These are phyloP conservation scores for Phytopythium oedochilum DNA, from an alignment of 352 stramenopile species.

Conservation along the genomic window DNA sequence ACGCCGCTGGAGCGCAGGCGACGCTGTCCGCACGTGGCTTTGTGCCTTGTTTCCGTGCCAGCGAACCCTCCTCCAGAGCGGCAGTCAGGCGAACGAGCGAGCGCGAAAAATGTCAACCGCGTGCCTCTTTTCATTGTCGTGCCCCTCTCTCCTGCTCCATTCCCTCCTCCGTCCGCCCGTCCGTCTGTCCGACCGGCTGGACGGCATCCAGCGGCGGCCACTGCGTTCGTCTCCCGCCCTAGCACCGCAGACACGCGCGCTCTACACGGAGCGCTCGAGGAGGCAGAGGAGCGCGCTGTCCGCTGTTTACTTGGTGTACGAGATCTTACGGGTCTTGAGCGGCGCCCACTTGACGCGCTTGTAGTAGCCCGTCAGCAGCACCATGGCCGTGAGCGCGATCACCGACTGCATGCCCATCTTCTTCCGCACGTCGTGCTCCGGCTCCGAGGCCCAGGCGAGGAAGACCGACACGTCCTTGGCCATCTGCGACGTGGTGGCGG, in stretches of 20 bases:
- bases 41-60: too few species aligned
- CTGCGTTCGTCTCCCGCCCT: conserved; percentile 1
- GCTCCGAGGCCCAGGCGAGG: conserved; percentile 96
- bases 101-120: conserved; percentile 5
- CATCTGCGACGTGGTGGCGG: conserved; percentile 97
- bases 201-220: background rate
- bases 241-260: background rate
- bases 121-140: conserved; percentile 3
- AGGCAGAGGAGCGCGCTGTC: background rate
- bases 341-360: conserved; percentile 98
- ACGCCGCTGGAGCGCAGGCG: too few species aligned
- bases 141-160: background rate
- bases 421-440: conserved; percentile 98
- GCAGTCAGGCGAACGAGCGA: background rate
- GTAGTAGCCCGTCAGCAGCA: conserved; percentile 95
- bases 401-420: conserved; percentile 95
- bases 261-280: conserved; percentile 2
- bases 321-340: conserved; percentile 98
- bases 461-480: conserved; percentile 97
- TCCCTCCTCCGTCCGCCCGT: background rate
- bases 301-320: conserved; percentile 92
- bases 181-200: background rate
- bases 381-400: conserved; percentile 88
- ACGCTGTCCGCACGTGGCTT: too few species aligned
- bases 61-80: too few species aligned